Conservation (phyloP, 2,329 filamentous ascomycete genomes). For the Tolypocladium guangdongense region DNA sequence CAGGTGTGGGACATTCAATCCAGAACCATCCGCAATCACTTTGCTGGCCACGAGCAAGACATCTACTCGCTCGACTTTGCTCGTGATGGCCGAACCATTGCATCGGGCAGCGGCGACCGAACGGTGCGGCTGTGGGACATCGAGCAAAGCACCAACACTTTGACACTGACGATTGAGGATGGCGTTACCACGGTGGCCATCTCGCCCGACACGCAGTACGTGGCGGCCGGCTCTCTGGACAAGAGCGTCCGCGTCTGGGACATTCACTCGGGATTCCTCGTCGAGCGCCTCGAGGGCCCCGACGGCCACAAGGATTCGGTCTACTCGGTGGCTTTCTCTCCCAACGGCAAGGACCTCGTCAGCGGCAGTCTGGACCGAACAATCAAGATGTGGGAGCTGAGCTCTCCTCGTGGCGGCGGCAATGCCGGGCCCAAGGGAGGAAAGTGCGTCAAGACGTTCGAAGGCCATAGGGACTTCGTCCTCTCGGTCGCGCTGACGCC, state of each 20-base stretch:
- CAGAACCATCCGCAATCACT: conserved; percentile 80
- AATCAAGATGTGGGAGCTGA: conserved; percentile 98
- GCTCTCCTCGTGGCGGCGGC: conserved; percentile 55
- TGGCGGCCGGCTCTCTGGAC: conserved; percentile 89
- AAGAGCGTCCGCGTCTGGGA: conserved; percentile 99
- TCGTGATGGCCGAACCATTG: conserved; percentile 85
- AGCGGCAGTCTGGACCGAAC: conserved; percentile 94
- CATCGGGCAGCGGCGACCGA: conserved; percentile 87
- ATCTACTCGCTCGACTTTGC: conserved; percentile 97
- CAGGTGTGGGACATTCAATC: conserved; percentile 90
- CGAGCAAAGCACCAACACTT: conserved; percentile 67
- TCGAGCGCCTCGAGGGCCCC: conserved; percentile 84
- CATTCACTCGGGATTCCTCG: conserved; percentile 70
- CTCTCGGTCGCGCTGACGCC: conserved; percentile 91
- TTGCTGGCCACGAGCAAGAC: conserved; percentile 95
- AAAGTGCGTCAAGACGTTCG: conserved; percentile 92
- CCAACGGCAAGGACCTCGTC: conserved; percentile 84
- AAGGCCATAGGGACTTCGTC: conserved; percentile 96
- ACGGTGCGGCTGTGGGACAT: conserved; percentile 97
- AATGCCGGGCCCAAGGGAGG: conserved; percentile 67
- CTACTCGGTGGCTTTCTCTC: conserved; percentile 92
- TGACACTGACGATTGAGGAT: conserved; percentile 87
- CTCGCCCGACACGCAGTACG: conserved; percentile 86
- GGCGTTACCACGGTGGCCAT: conserved; percentile 97
- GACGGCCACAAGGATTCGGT: conserved; percentile 96